A percentile compares a stretch with the other conserved stretches of the same genome.
These are phyloP conservation scores for Xenosphaeropsis pyriputrescens DNA, from an alignment of 2,329 filamentous ascomycete genomes.

Conservation along the genomic window DNA sequence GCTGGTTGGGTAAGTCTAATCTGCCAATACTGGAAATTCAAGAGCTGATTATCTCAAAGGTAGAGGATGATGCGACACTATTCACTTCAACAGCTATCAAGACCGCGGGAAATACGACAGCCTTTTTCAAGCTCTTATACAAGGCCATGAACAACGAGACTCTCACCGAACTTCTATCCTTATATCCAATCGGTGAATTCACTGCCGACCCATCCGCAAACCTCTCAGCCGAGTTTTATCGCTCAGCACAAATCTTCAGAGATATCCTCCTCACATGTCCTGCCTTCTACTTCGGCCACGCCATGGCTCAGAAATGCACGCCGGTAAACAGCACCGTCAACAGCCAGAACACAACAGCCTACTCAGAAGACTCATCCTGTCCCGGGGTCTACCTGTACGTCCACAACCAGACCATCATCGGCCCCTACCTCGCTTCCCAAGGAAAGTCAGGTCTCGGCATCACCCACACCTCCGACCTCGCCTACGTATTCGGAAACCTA, in stretches of 20 bases:
- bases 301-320: constrained; percentile 17
- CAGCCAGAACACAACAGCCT: too few species aligned
- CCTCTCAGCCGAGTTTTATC: constrained; percentile 31
- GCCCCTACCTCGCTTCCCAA: constrained; percentile 22
- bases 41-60: too few species aligned
- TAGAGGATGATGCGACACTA: constrained; percentile 25
- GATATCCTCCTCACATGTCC: constrained; percentile 36
- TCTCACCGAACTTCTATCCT: constrained; percentile 25
- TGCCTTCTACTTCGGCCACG: constrained; percentile 25
- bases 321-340: too few species aligned
- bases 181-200: constrained; percentile 36
- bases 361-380: constrained; percentile 10
- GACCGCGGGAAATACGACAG: constrained; percentile 22
- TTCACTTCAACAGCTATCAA: constrained; percentile 25
- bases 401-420: constrained; percentile 39
- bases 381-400: constrained; percentile 31
- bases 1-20: constrained; percentile 22
- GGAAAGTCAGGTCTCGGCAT: constrained; percentile 25
- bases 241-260: constrained; percentile 30
- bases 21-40: too few species aligned
- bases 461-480: constrained; percentile 36
- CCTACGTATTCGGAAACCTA: constrained; percentile 33
- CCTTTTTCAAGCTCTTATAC: constrained; percentile 24
- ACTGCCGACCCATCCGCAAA: constrained; percentile 19
- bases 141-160: constrained; percentile 19